phyloP scores from a whole-genome alignment of 192 early-diverging fungal species.

The Coemansia sp. region DNA sequence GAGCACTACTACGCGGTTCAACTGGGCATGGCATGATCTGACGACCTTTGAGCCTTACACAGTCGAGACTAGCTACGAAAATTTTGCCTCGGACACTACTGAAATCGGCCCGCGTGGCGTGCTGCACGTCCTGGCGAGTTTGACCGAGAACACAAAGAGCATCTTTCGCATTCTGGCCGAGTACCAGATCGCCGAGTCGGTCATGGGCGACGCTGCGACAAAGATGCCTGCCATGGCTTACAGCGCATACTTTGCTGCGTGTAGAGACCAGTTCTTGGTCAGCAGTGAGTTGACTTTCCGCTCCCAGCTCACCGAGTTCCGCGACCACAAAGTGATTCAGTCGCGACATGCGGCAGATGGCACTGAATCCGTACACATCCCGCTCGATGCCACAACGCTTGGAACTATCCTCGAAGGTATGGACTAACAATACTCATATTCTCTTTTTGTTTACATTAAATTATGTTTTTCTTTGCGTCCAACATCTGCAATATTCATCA shows the following conservation, averaged over 20 bases:
- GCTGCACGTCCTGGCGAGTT: constrained; percentile 75
- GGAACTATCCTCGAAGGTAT: constrained; percentile 71
- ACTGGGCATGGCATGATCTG: constrained; percentile 90
- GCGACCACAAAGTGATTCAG: constrained; percentile 86
- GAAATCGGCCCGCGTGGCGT: constrained; percentile 70
- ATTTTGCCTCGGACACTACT: constrained; percentile 62
- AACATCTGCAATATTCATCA: constrained; percentile 9
- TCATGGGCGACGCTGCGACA: constrained; percentile 28
- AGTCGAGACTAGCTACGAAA: constrained; percentile 84
- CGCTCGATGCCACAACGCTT: constrained; percentile 66
- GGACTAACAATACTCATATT: constrained; percentile 17
- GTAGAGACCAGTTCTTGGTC: constrained; percentile 82
- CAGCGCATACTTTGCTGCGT: constrained; percentile 66
- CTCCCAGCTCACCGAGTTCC: constrained; percentile 91
- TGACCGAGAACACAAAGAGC: constrained; percentile 82
- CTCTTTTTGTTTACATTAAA: neutral
- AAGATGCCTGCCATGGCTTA: constrained; percentile 62
- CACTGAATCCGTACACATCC: constrained; percentile 54
- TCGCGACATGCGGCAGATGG: constrained; percentile 54
- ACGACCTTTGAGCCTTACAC: constrained; percentile 83
- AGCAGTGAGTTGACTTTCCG: constrained; percentile 82
- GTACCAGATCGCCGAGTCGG: constrained; percentile 66
- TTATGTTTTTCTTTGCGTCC: neutral
- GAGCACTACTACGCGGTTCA: constrained; percentile 64
- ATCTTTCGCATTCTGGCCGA: constrained; percentile 87